Evolutionary conservation across 768 basidiomycete species (phyloP), one percentile per base, ranked within the genome.

Genomic region (Termitomyces sp.): DNA sequence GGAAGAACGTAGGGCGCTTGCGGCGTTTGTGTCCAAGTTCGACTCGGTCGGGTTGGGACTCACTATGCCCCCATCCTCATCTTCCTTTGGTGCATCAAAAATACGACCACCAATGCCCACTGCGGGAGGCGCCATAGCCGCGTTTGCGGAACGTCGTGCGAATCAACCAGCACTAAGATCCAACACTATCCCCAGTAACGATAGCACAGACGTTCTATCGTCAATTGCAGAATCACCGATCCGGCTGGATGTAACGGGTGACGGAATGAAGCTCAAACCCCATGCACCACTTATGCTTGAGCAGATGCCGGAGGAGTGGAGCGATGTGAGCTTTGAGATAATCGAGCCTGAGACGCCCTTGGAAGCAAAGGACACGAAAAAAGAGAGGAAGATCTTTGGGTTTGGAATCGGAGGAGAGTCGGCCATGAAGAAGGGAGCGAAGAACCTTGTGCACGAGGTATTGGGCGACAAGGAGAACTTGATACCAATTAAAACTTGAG

Each of bases 21-120:
- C 88, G 4, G 81, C 89, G 6, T 94, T 94, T 64, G 92, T 94
- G 46, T 78, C 77, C 69, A 90, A 88, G 68, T 91, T 93, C 65
- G 92, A 94, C 70, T 78, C 89, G 12, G 70, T 90, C 28, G 87
- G 87, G 0, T 66, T 88, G 33, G 77, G 77, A 0, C 68, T 71
- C 9, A 72, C 73, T 15, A 60, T 65, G 5, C 61, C 55, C 13
- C 18, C 70, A 22, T 65, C 63, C 18, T 39, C 36, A 18, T 54
- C 62, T 13, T 54, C 57, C 22, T 54, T 54, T 8, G 54, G 77
- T 2, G 65, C 74, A 4, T 70, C 78, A 20, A 82, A 79, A 58
- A 69, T 76, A n/a, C 72, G 72, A 26, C 77, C 73, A 5, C 77
- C 79, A 3, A 79, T 78, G 73, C 82, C 80, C 1, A 75, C 73